Evolutionary conservation across 2,329 filamentous ascomycete genomes (phyloP).

Genomic region (Ophiobolus disseminans): DNA sequence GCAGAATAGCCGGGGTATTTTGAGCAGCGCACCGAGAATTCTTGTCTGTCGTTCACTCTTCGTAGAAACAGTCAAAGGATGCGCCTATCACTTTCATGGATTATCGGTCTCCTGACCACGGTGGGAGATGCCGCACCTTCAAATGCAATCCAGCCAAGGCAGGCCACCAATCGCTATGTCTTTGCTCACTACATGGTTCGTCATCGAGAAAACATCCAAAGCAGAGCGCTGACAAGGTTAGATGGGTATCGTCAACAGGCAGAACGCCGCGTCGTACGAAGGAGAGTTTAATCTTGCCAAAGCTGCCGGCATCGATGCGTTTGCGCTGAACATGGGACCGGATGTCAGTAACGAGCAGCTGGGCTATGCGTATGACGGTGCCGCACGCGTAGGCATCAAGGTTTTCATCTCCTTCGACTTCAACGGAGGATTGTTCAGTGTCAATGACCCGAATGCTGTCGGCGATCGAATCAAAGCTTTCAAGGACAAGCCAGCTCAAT

Average conservation of each 20-base stretch:
- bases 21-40: no score
- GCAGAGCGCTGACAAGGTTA: slow-evolving; percentile 1
- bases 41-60: no score
- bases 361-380: slow-evolving; percentile 11
- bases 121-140: slow-evolving; percentile 21
- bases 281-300: slow-evolving; percentile 36
- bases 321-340: slow-evolving; percentile 41
- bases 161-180: slow-evolving; percentile 18
- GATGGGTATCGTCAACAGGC: slow-evolving; percentile 37
- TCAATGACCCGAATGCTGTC: slow-evolving; percentile 18
- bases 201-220: background rate
- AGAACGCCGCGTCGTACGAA: slow-evolving; percentile 33
- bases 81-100: slow-evolving; percentile 10
- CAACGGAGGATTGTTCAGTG: slow-evolving; percentile 22
- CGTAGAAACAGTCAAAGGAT: background rate
- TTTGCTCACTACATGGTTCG: slow-evolving; percentile 40
- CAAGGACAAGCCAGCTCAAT: slow-evolving; percentile 25
- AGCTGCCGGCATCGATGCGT: slow-evolving; percentile 42
- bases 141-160: slow-evolving; percentile 5
- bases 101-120: slow-evolving; percentile 23
- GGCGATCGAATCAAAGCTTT: slow-evolving; percentile 29
- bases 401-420: slow-evolving; percentile 21
- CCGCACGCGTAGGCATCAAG: slow-evolving; percentile 10
- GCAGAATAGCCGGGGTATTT: no score
- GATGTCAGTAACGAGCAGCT: slow-evolving; percentile 33